phyloP scores from a whole-genome alignment of 768 basidiomycete genomes.

The Mycena pura region DNA sequence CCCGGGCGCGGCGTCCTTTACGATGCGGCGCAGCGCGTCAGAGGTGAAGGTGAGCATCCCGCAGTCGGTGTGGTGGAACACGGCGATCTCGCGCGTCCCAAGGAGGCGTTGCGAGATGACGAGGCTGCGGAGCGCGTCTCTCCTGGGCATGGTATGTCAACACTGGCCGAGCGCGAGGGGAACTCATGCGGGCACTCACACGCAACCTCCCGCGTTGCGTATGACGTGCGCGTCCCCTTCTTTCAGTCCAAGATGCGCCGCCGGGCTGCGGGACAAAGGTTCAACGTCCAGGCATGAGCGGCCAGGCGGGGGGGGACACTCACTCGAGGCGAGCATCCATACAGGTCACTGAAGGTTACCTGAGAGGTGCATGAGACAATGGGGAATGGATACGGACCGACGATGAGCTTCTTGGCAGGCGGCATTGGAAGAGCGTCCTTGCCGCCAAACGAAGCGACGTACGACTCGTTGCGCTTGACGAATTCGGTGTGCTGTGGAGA shows the following conservation, averaged over 20 bases:
- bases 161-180: neutral
- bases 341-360: conserved; percentile 47
- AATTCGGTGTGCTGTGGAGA: conserved; percentile 35
- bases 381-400: conserved; percentile 33
- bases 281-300: too few species aligned
- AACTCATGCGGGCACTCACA: conserved; percentile 3
- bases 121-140: conserved; percentile 69
- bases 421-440: conserved; percentile 48
- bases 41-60: conserved; percentile 73
- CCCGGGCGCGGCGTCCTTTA: conserved; percentile 54
- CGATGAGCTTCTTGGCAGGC: conserved; percentile 48
- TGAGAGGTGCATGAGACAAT: neutral
- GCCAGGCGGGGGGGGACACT: too few species aligned
- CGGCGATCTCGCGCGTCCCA: conserved; percentile 72
- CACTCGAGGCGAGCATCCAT: conserved; percentile 64
- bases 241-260: conserved; percentile 50
- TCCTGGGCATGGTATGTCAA: conserved; percentile 48
- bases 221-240: conserved; percentile 64
- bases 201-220: conserved; percentile 48
- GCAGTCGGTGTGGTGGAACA: conserved; percentile 77
- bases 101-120: conserved; percentile 77
- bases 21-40: conserved; percentile 52
- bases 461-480: conserved; percentile 44
- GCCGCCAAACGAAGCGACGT: conserved; percentile 48
- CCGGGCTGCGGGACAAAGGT: conserved; percentile 37